Conservation (phyloP, 495 filamentous ascomycete species). For the Pseudevernia furfuracea region DNA sequence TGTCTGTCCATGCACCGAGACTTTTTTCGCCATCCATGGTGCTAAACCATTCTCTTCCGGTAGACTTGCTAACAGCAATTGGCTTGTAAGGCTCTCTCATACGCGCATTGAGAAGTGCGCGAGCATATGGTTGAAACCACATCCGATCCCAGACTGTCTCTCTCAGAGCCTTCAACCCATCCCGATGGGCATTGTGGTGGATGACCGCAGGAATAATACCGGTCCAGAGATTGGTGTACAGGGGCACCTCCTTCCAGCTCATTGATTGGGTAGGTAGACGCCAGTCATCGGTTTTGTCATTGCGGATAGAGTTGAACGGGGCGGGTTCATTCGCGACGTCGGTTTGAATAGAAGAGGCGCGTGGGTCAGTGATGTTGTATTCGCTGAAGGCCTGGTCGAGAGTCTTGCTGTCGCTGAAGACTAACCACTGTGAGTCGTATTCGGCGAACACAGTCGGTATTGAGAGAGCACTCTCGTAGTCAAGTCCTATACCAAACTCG, state of each 20-base stretch:
- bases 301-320: constrained; percentile 2
- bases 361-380: constrained; percentile 10
- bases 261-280: not conserved
- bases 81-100: constrained; percentile 4
- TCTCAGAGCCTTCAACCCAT: constrained; percentile 12
- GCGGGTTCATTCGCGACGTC: constrained; percentile 8
- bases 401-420: constrained; percentile 8
- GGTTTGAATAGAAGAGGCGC: not conserved
- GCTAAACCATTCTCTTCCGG: constrained; percentile 4
- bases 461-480: constrained; percentile 14
- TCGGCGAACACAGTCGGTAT: constrained; percentile 17
- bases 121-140: constrained; percentile 16
- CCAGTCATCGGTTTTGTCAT: not conserved
- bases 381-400: constrained; percentile 1
- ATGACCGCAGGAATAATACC: constrained; percentile 14
- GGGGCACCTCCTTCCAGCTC: constrained; percentile 12
- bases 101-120: constrained; percentile 5
- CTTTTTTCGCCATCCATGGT: constrained; percentile 4
- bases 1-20: constrained; percentile 17
- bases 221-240: constrained; percentile 19
- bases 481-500: constrained; percentile 18
- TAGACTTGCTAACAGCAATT: not conserved
- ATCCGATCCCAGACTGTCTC: constrained; percentile 15
- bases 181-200: constrained; percentile 18
- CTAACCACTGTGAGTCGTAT: constrained; percentile 16